Evolutionary conservation across 1,284 basidiomycete genomes (phyloP), one percentile per base, ranked within the genome.

Genomic region (Violaceomyces palustris): DNA sequence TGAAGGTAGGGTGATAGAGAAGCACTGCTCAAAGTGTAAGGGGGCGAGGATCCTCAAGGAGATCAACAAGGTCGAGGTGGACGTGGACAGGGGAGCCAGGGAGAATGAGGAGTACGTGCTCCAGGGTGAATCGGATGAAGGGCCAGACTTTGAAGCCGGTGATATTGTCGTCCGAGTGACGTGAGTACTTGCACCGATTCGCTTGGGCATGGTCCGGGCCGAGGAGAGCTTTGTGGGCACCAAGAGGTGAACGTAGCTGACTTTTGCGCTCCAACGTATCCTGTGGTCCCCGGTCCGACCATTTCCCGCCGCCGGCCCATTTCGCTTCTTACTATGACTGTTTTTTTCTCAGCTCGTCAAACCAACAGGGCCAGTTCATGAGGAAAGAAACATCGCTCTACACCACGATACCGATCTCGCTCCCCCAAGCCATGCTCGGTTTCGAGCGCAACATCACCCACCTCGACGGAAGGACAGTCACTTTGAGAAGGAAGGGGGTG

Each of bases 351-450:
- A 53, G 44, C 25, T 50, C 64, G 15, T 50, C 45, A 11, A 39
- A 55, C 15, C 31, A 43, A 8, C 43, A 55, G 27, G 62, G 61
- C 15, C 56, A 66, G 35, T 70, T 69, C 49, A 45, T 69, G 31
- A 57, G 70, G 30, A 30, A 54, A 1, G 67, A 54, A 3, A 55
- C 51, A 3, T 51, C 71, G 31, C 54, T 73, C 19, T 73, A 73
- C 56, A 57, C 50, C 23, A 65, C 61, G 7, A 27, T 61, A 3
- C 44, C 67, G 3, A 53, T 73, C 22, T 56, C 61, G n/a, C 56
- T 73, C 12, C 46, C 45, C 11, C 69, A 73, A n/a, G 70, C 70
- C 1, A 34, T 73, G 21, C 44, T 73, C 1, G 70, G 70, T 19
- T 70, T 73, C 34, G 50, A 64, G 25, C 57, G 62, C 24, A 58